Evolutionary conservation across 768 basidiomycete species (phyloP).

Genomic region (Crassisporium funariophilum): DNA sequence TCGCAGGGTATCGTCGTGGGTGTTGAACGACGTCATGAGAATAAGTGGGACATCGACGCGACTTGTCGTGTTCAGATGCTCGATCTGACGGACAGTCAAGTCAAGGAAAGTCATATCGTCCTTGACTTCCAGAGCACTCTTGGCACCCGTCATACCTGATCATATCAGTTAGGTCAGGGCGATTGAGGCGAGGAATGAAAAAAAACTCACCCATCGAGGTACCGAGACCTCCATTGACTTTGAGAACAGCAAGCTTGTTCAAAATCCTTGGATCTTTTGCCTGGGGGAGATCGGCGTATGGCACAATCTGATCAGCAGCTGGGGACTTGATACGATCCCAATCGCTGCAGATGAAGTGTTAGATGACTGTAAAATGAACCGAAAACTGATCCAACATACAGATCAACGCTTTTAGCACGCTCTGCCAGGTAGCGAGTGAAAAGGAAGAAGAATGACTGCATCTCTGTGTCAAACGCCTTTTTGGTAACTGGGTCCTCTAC

Average conservation of each 20-base stretch:
- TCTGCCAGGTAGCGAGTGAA: slow-evolving; percentile 94
- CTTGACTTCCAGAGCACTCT: slow-evolving; percentile 94
- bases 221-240: slow-evolving; percentile 92
- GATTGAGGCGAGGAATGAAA: not conserved
- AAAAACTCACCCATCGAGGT: slow-evolving; percentile 76
- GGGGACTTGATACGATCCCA: slow-evolving; percentile 92
- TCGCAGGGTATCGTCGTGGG: slow-evolving; percentile 92
- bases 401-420: slow-evolving; percentile 82
- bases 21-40: slow-evolving; percentile 99
- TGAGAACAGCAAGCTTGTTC: slow-evolving; percentile 93
- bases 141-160: slow-evolving; percentile 83
- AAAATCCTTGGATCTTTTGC: slow-evolving; percentile 64
- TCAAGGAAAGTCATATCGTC: slow-evolving; percentile 99
- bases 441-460: slow-evolving; percentile 95
- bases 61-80: slow-evolving; percentile 87
- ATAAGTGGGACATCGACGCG: slow-evolving; percentile 94
- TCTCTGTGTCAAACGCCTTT: slow-evolving; percentile 93
- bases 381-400: slow-evolving; percentile 62
- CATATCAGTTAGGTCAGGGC: slow-evolving; percentile 4
- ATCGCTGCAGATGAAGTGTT: slow-evolving; percentile 48
- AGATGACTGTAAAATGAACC: slow-evolving; percentile 8
- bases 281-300: slow-evolving; percentile 72
- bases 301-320: slow-evolving; percentile 80
- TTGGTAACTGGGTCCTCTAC: slow-evolving; percentile 79
- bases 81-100: slow-evolving; percentile 91